A percentile compares a stretch with the other conserved stretches of the same genome.
Evolutionary conservation across 352 stramenopile species (phyloP).

Genomic region (Phytophthora lateralis): DNA sequence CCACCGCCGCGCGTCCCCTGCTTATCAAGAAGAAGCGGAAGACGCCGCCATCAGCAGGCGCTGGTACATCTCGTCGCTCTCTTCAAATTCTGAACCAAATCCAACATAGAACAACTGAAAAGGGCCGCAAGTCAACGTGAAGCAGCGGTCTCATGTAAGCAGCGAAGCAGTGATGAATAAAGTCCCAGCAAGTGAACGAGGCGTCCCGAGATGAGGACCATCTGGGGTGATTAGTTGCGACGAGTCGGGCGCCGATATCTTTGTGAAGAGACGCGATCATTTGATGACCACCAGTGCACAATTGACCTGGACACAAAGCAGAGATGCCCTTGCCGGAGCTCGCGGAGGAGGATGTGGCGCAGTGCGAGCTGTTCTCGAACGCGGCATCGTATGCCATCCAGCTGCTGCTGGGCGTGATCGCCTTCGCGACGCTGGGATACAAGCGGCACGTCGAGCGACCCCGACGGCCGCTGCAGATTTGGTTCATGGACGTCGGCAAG

Average conservation of each 20-base stretch:
- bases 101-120: constrained; percentile 58
- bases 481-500: constrained; percentile 84
- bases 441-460: constrained; percentile 84
- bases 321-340: constrained; percentile 24
- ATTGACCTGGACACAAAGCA: constrained; percentile 1
- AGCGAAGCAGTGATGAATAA: constrained; percentile 18
- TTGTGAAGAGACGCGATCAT: constrained; percentile 32
- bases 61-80: constrained; percentile 64
- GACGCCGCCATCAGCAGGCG: constrained; percentile 52
- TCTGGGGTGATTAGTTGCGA: constrained; percentile 8
- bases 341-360: constrained; percentile 25
- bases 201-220: not conserved
- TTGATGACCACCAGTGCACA: not conserved
- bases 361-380: constrained; percentile 74
- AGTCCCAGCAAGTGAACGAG: constrained; percentile 6
- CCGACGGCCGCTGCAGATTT: constrained; percentile 72
- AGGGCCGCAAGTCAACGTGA: constrained; percentile 47
- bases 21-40: constrained; percentile 61
- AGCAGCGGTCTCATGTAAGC: constrained; percentile 3
- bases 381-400: constrained; percentile 75
- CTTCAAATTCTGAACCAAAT: constrained; percentile 89
- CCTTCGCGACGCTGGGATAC: constrained; percentile 80
- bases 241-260: constrained; percentile 21
- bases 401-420: constrained; percentile 65
- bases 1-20: constrained; percentile 38